Evolutionary conservation across 2,329 filamentous ascomycete genomes (phyloP).

Genomic region (Purpureocillium takamizusanense): DNA sequence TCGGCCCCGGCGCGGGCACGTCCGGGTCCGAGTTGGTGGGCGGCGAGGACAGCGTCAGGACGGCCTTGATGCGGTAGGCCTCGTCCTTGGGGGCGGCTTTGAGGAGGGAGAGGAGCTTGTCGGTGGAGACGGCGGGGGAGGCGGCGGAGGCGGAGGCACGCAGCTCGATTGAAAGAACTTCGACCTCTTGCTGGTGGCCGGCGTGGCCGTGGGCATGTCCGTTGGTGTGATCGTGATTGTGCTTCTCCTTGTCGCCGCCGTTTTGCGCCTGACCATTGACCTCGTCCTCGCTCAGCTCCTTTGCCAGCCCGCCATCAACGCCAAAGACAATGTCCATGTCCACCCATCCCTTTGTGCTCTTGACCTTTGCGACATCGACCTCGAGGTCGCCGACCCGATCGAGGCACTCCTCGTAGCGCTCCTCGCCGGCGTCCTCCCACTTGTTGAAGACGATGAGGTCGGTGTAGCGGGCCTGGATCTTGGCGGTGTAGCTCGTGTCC

Average conservation of each 20-base stretch:
- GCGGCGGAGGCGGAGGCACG: constrained; percentile 28
- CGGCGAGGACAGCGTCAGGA: constrained; percentile 37
- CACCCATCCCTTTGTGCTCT: constrained; percentile 73
- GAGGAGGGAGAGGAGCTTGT: constrained; percentile 60
- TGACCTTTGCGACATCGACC: constrained; percentile 72
- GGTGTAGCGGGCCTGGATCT: constrained; percentile 80
- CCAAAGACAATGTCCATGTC: constrained; percentile 75
- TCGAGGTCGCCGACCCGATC: constrained; percentile 76
- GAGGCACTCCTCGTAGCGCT: constrained; percentile 65
- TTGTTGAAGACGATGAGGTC: constrained; percentile 91
- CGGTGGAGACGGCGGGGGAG: constrained; percentile 39
- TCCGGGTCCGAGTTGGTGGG: constrained; percentile 44
- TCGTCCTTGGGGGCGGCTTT: constrained; percentile 78
- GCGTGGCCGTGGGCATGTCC: constrained; percentile 26
- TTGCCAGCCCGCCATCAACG: constrained; percentile 71
- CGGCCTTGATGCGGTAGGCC: constrained; percentile 86
- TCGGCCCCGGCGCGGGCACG: constrained; percentile 20
- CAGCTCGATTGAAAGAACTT: constrained; percentile 78
- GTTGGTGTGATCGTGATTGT: constrained; percentile 20
- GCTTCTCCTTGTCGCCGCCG: constrained; percentile 19
- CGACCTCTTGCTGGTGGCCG: constrained; percentile 76
- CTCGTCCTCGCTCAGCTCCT: constrained; percentile 35
- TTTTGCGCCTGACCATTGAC: constrained; percentile 15
- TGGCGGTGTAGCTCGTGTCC: constrained; percentile 81
- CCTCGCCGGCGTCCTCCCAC: constrained; percentile 71